Base-by-base conservation (phyloP, 495 filamentous ascomycete species). In the Hypoxylon subgilvum region DNA sequence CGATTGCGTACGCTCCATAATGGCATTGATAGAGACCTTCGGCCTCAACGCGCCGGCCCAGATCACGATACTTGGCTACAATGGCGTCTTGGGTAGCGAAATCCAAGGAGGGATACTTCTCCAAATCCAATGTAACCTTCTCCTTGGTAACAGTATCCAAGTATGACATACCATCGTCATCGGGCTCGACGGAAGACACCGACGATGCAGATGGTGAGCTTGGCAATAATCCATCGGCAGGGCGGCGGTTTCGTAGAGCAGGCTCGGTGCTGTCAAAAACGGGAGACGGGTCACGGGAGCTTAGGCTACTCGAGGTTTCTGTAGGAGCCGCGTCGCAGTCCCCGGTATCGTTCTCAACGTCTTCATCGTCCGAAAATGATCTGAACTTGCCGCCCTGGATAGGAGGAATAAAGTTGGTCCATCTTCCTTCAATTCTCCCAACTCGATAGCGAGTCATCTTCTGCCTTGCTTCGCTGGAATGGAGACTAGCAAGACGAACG, bases 301-400 rank as follows among this genome's bases (percentile, higher is more conserved):
- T 73, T 2, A 76, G 63, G 7, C 80, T 81, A 44, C 76, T 79
- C 34, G 68, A 71, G 9, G 55, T 30, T 16, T 32, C 46, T 0
- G 61, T 51, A 10, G 52, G 44, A 14, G 45, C 43, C 69, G 50
- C 51, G 53, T 75, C 77, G 32, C 74, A 75, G 42, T 62, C 59
- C 9, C 71, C 75, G 10, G 71, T 71, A 12, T 83, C 76, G 16
- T 75, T 72, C 17, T 73, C 68, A 12, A 67, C 60, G 10, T 68
- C 67, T 14, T 70, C 74, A 27, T 66, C 61, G 46, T 83, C 74
- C 16, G 68, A 63, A 48, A 83, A 82, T 3, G 76, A 72, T 57
- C 89, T 84, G 72, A 96, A 97, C 57, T 78, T 83, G 19, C 94
- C 94, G 45, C 92, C 93, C 70, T 97, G 95, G 41, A 98, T 90